Evolutionary conservation across 129 eudicot genomes (phyloP).

Genomic region (Helichrysum umbraculigerum): DNA sequence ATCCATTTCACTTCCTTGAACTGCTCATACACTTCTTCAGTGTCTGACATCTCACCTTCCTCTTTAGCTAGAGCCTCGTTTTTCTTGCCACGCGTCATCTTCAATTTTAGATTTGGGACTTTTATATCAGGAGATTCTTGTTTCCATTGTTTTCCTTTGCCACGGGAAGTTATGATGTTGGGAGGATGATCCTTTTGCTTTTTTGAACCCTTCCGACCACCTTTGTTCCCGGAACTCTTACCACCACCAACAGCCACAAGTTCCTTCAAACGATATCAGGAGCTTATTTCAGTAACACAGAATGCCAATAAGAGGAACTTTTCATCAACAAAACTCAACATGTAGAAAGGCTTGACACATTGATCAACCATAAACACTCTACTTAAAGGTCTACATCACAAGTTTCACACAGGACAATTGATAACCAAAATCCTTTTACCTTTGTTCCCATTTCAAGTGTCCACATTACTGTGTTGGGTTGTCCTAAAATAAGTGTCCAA

Average conservation of each 20-base stretch:
- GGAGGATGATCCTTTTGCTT: slow-evolving; percentile 51
- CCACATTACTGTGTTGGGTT: not conserved
- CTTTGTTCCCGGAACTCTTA: slow-evolving; percentile 56
- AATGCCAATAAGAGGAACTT: not conserved
- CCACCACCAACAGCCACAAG: slow-evolving; percentile 81
- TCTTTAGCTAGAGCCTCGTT: slow-evolving; percentile 82
- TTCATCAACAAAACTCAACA: not conserved
- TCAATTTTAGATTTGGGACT: slow-evolving; percentile 39
- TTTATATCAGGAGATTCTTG: slow-evolving; percentile 46
- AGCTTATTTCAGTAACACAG: not conserved
- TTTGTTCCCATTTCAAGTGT: not conserved
- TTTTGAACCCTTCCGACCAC: slow-evolving; percentile 74
- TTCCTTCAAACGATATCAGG: slow-evolving; percentile 54
- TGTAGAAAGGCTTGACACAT: not conserved
- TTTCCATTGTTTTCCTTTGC: slow-evolving; percentile 62
- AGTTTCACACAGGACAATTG: slow-evolving; percentile 1
- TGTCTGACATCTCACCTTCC: slow-evolving; percentile 98
- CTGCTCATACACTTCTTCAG: slow-evolving; percentile 92
- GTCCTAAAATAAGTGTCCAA: not conserved
- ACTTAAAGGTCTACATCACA: slow-evolving; percentile 12
- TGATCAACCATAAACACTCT: not conserved
- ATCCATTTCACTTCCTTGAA: slow-evolving; percentile 98
- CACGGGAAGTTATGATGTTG: slow-evolving; percentile 40
- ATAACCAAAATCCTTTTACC: not conserved
- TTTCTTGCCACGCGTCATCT: slow-evolving; percentile 53